phyloP scores from a whole-genome alignment of 2,329 filamentous ascomycete species.

The Akanthomyces dipterigenus region DNA sequence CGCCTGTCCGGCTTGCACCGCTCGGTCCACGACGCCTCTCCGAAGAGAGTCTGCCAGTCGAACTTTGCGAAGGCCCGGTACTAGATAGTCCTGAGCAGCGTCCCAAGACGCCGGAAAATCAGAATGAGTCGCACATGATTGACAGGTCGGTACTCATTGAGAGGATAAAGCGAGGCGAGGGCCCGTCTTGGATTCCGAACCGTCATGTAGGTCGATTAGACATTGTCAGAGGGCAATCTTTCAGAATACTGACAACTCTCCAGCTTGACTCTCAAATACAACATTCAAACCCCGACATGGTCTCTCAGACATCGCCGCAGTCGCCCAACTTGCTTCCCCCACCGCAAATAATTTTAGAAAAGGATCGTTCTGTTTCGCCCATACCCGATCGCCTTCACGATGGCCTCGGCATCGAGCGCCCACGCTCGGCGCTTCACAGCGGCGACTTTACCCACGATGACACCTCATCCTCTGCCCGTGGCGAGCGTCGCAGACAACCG shows the following conservation, averaged over 20 bases:
- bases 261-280: constrained; percentile 34
- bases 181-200: constrained; percentile 65
- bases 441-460: constrained; percentile 54
- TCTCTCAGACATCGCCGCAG: constrained; percentile 25
- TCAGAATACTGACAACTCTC: constrained; percentile 7
- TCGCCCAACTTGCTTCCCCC: constrained; percentile 38
- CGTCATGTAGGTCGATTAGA: constrained; percentile 44
- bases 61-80: constrained; percentile 53
- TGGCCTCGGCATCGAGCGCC: constrained; percentile 67
- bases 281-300: constrained; percentile 17
- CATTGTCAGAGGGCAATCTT: not conserved
- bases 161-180: constrained; percentile 72
- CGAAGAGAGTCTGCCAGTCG: constrained; percentile 54
- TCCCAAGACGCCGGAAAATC: constrained; percentile 15
- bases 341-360: constrained; percentile 42
- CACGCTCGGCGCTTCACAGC: constrained; percentile 67
- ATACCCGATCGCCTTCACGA: constrained; percentile 40
- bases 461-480: constrained; percentile 11
- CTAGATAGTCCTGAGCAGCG: constrained; percentile 32
- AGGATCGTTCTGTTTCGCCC: constrained; percentile 22
- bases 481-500: constrained; percentile 14
- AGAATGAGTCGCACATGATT: constrained; percentile 31
- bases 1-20: constrained; percentile 6
- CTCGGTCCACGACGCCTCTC: constrained; percentile 32
- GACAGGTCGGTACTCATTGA: constrained; percentile 77